Evolutionary conservation across 2,329 filamentous ascomycete genomes (phyloP).

Genomic region (Orbilia ellipsospora): DNA sequence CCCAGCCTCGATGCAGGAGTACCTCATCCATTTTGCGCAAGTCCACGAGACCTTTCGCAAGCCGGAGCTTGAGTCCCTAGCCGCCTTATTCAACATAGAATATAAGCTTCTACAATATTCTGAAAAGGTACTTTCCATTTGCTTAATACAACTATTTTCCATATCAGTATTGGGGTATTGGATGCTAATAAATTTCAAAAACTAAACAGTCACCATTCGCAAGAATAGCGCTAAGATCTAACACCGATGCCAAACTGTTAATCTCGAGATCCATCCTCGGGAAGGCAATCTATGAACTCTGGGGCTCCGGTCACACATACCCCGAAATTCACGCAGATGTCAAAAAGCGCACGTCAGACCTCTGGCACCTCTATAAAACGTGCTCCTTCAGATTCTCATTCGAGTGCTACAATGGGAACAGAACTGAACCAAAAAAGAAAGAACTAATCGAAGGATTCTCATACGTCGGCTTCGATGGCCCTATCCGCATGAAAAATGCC

Average conservation of each 20-base stretch:
- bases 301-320: slow-evolving; percentile 78
- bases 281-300: slow-evolving; percentile 87
- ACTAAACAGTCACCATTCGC: slow-evolving; percentile 81
- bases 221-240: slow-evolving; percentile 75
- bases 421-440: slow-evolving; percentile 72
- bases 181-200: no score
- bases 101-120: slow-evolving; percentile 81
- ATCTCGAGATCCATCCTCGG: slow-evolving; percentile 81
- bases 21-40: slow-evolving; percentile 89
- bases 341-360: slow-evolving; percentile 68
- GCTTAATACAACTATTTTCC: no score
- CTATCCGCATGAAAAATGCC: slow-evolving; percentile 78
- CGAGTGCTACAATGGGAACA: slow-evolving; percentile 82
- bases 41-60: slow-evolving; percentile 89
- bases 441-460: slow-evolving; percentile 82
- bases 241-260: slow-evolving; percentile 73
- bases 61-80: slow-evolving; percentile 84
- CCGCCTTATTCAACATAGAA: slow-evolving; percentile 73
- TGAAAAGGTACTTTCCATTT: slow-evolving; percentile 69
- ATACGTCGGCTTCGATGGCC: slow-evolving; percentile 81
- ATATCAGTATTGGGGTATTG: no score
- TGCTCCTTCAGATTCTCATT: slow-evolving; percentile 84
- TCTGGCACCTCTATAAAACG: slow-evolving; percentile 74
- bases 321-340: slow-evolving; percentile 75
- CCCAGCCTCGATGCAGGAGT: slow-evolving; percentile 68